Base-by-base conservation (phyloP, 805 yeast genomes). In the Metschnikowia picachoensis region DNA sequence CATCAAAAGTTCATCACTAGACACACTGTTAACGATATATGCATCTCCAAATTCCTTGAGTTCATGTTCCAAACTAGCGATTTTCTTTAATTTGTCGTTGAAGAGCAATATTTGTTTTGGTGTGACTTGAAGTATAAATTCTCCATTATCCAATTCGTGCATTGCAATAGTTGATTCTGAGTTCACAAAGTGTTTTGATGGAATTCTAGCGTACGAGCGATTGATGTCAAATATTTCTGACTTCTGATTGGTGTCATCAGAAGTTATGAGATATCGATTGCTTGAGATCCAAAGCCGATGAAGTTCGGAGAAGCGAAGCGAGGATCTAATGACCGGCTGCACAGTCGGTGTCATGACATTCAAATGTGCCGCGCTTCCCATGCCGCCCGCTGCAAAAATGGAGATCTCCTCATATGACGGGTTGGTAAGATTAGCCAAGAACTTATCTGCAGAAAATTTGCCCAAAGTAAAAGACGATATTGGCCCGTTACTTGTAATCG, bases 231-330 rank as follows among this genome's bases (percentile, higher is more conserved):
- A 85, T 31, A 85, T 77, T 58, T 86, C 90, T 17, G 89, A 81
- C 52, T 81, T 83, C 41, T 73, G 73, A 49, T 80, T 79, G 15
- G 73, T 66, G 35, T 78, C 77, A 60, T 85, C 91, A 0, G 95
- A 85, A 0, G 95, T 85, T 16, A 88, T 74, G 39, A 88, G 67
- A 58, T 77, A 87, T 50, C 74, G 75, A 57, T 80, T 80, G 48
- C 70, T 65, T 28, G 87, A 63, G 35, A 86, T 85, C 95, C 95
- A 90, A 57, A 87, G 74, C 55, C 83, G 79, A 52, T 83, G 79
- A 30, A 85, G 83, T 59, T 81, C 85, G 16, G 84, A 83, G 57
- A 86, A 86, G 49, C 79, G 82, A 43, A 87, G 72, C 3, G 90
- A 82, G 2, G 87, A 79, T 42, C 79, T 77, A 8, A 89, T 77